These are phyloP conservation scores for Phytophthora niederhauseri DNA, from an alignment of 352 stramenopile species.

Conservation along the genomic window DNA sequence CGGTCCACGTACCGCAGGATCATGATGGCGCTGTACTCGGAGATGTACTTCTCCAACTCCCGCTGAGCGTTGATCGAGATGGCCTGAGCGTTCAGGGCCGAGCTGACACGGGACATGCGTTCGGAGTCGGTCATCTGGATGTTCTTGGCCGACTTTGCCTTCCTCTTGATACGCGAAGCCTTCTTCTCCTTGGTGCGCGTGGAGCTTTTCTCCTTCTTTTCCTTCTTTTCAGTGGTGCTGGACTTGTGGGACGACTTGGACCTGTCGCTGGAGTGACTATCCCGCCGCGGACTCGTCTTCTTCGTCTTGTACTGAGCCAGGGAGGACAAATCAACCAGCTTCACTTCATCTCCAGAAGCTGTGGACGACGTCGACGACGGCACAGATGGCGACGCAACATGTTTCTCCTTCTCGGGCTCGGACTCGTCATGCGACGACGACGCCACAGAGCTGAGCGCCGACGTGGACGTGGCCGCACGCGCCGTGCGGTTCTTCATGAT, in stretches of 20 bases:
- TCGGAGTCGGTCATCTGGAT: constrained; percentile 50
- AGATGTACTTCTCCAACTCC: constrained; percentile 67
- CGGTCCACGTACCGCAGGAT: constrained; percentile 81
- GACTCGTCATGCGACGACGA: constrained; percentile 28
- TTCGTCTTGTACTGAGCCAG: constrained; percentile 32
- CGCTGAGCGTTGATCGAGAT: constrained; percentile 78
- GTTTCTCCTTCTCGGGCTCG: constrained; percentile 34
- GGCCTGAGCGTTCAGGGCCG: constrained; percentile 61
- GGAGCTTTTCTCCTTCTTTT: constrained; percentile 13
- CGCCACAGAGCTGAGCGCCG: constrained; percentile 9
- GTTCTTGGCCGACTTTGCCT: constrained; percentile 46
- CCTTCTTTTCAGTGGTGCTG: background rate
- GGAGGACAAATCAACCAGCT: constrained; percentile 35
- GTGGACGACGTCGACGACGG: constrained; percentile 29
- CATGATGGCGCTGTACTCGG: constrained; percentile 85
- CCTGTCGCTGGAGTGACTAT: constrained; percentile 29
- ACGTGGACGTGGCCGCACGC: constrained; percentile 24
- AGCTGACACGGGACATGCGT: constrained; percentile 62
- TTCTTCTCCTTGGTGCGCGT: constrained; percentile 31
- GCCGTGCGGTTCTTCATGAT: constrained; percentile 23
- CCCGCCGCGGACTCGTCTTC: constrained; percentile 18
- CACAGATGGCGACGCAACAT: constrained; percentile 23
- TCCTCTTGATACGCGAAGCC: constrained; percentile 36
- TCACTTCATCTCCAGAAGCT: constrained; percentile 27
- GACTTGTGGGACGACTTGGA: constrained; percentile 33